Percentiles rank a stretch among this genome's conserved stretches.
Conservation (phyloP, 257 asterid species). For the Solanum medicagineum region DNA sequence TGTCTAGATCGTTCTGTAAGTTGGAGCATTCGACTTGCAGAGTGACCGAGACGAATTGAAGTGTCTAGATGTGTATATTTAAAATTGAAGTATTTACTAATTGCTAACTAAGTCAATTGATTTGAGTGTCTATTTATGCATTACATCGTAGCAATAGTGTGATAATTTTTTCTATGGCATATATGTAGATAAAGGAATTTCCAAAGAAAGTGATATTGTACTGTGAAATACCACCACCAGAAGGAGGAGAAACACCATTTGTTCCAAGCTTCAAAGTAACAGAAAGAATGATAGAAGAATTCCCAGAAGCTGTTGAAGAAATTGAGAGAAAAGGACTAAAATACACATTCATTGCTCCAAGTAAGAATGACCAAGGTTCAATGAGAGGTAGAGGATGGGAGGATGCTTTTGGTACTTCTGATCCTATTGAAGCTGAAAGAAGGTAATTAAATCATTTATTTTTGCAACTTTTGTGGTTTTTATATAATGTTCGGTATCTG, state of each 20-base stretch:
- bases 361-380: constrained; percentile 40
- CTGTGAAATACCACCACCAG: constrained; percentile 74
- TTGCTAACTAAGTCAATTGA: no score
- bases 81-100: no score
- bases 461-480: not conserved
- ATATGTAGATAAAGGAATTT: constrained; percentile 45
- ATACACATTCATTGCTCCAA: constrained; percentile 61
- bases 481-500: not conserved
- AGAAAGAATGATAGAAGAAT: constrained; percentile 57
- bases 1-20: not conserved
- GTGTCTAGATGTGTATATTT: not conserved
- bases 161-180: not conserved
- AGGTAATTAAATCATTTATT: constrained; percentile 14
- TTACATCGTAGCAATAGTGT: no score
- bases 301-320: constrained; percentile 63
- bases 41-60: not conserved
- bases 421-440: constrained; percentile 58
- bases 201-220: constrained; percentile 64
- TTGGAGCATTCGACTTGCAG: not conserved
- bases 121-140: no score
- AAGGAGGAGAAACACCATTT: constrained; percentile 78
- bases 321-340: constrained; percentile 54
- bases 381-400: constrained; percentile 97
- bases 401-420: constrained; percentile 64
- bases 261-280: constrained; percentile 78